Evolutionary conservation across 495 filamentous ascomycete species (phyloP), one percentile per base, ranked within the genome.

Genomic region (Pyronema domesticum): DNA sequence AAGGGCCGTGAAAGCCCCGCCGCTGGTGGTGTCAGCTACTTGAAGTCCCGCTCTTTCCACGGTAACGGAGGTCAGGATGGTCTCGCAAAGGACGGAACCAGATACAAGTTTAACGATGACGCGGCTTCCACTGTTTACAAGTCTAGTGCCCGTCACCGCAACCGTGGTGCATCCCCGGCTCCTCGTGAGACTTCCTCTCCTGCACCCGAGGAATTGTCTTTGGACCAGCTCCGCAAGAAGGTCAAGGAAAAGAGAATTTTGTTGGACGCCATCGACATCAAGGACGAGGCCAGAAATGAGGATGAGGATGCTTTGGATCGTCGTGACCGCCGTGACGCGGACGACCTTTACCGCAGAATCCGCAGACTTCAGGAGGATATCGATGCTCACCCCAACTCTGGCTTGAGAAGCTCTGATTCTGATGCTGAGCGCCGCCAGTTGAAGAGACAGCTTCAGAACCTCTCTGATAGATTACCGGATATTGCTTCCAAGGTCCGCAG

Each of bases 351-450:
- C 69, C 79, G 86, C 40, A 82, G 91, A 15, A 87, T 96, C 58
- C 77, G 93, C 51, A 78, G 86, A n/a, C 78, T 95, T 23, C 93
- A 99, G 66, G 93, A 95, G 59, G 93, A 99, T 58, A 94, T 99
- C 60, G 89, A 96, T 68, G 76, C 74, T 19, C 86, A 99, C 60
- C 93, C 93, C 0, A 82, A 89, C 67, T 79, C 86, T 39, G 71
- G 78, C 1, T 70, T 87, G 57, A 75, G 79, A 51, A 78, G 76
- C 44, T 73, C 82, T 15, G 86, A 95, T 68, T 86, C 81, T 6
- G 85, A 85, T 30, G 86, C 87, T 6, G 93, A 99, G 65, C 77
- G 87, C 14, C 74, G 93, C 58, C 74, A 83, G 9, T 69, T 99
- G 55, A 86, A 83, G 61, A 83, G 89, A 53, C 89, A 95, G 62